Percentiles rank a stretch among this genome's conserved stretches.
phyloP scores from a whole-genome alignment of 2,329 filamentous ascomycete genomes.

The Rhynchosporium graminicola region DNA sequence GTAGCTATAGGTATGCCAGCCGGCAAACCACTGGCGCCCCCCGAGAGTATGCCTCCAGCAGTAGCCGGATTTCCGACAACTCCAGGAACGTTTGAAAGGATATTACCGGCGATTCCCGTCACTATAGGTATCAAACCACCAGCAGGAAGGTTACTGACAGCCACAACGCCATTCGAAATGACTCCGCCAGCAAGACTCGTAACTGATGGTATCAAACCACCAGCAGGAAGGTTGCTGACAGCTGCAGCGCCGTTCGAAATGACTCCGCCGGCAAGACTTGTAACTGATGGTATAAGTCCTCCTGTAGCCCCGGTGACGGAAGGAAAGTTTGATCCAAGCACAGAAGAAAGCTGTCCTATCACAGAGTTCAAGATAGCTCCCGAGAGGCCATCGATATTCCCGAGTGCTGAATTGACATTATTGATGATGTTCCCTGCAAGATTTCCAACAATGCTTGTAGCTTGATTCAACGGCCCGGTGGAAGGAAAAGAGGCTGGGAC shows the following conservation, averaged over 20 bases:
- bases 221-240: constrained; percentile 1
- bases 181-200: not conserved
- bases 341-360: constrained; percentile 18
- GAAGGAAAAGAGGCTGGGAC: constrained; percentile 3
- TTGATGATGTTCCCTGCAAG: constrained; percentile 12
- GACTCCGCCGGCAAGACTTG: not conserved
- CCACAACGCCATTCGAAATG: constrained; percentile 10
- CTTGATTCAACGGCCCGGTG: not conserved
- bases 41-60: not conserved
- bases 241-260: constrained; percentile 11
- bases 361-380: constrained; percentile 19
- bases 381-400: constrained; percentile 19
- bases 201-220: not conserved
- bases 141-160: not conserved
- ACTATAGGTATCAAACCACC: not conserved
- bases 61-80: not conserved
- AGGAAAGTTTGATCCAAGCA: constrained; percentile 16
- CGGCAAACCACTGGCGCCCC: not conserved
- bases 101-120: not conserved
- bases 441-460: not conserved
- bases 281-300: not conserved
- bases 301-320: constrained; percentile 1
- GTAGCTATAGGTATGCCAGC: not conserved
- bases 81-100: too few relatives aligned
- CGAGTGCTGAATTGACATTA: constrained; percentile 19